Conservation (phyloP, 495 filamentous ascomycete genomes). For the Aspergillus taichungensis region DNA sequence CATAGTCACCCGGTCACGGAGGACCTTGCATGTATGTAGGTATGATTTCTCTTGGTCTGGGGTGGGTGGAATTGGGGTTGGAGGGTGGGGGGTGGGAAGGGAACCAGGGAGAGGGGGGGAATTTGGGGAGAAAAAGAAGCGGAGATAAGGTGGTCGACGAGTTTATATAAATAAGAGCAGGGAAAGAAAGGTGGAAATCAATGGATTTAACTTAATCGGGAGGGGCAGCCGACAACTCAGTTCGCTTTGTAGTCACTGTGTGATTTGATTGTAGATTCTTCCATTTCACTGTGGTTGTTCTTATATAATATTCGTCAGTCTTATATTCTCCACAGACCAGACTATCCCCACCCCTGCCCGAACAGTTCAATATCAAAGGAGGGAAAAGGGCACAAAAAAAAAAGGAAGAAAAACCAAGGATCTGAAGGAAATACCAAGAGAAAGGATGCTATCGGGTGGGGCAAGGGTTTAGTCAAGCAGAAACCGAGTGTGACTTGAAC, state of each 20-base stretch:
- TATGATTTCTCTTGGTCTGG: neutral
- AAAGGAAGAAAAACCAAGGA: slow-evolving; percentile 2
- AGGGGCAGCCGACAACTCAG: too few relatives aligned
- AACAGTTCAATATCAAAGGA: neutral
- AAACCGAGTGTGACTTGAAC: neutral
- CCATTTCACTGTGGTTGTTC: too few relatives aligned
- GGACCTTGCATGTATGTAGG: slow-evolving; percentile 11
- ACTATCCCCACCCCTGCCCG: too few relatives aligned
- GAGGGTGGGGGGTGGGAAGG: too few relatives aligned
- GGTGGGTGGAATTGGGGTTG: neutral
- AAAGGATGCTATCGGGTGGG: slow-evolving; percentile 9
- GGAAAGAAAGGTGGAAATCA: too few relatives aligned
- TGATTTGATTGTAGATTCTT: too few relatives aligned
- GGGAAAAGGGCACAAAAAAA: neutral
- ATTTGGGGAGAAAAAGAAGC: neutral
- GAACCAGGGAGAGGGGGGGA: neutral
- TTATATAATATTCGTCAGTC: too few relatives aligned
- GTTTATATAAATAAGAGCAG: too few relatives aligned
- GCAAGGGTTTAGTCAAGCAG: slow-evolving; percentile 6
- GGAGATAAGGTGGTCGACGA: neutral
- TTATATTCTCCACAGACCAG: too few relatives aligned
- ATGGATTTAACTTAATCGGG: too few relatives aligned
- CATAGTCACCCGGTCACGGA: slow-evolving; percentile 16
- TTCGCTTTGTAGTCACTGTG: too few relatives aligned
- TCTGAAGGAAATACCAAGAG: neutral